Percentiles rank a stretch among this genome's conserved stretches.
phyloP scores from a whole-genome alignment of 1,284 basidiomycete species.

The Rhodotorula sp. region DNA sequence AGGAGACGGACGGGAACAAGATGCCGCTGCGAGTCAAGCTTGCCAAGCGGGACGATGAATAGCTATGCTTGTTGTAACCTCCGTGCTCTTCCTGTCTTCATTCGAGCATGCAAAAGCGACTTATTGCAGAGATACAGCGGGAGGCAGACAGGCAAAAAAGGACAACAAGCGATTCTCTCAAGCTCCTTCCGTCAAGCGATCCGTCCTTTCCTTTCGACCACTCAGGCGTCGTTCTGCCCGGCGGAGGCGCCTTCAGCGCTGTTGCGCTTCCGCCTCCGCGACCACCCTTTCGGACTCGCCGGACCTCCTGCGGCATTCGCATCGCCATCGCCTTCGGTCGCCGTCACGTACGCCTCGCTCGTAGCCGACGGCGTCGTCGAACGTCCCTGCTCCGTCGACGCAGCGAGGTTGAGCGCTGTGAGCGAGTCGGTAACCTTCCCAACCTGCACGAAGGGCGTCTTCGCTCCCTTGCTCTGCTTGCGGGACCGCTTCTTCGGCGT shows the following conservation, averaged over 20 bases:
- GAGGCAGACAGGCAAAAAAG: background rate
- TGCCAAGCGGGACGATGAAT: conserved; percentile 15
- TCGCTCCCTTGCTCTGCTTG: background rate
- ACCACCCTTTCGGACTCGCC: too few species aligned
- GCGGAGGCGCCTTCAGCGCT: too few species aligned
- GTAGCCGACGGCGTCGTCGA: too few species aligned
- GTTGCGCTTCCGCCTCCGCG: too few species aligned
- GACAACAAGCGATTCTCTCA: background rate
- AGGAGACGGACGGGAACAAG: conserved; percentile 24
- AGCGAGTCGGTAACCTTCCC: too few species aligned
- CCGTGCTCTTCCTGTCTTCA: too few species aligned
- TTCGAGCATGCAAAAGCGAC: background rate
- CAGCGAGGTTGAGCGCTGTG: too few species aligned
- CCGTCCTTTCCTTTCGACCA: background rate
- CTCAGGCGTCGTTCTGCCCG: too few species aligned
- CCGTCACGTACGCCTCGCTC: too few species aligned
- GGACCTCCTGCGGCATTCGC: too few species aligned
- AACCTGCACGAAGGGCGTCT: background rate
- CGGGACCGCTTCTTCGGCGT: background rate
- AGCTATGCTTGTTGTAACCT: background rate
- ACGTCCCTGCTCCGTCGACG: too few species aligned
- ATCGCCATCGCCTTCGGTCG: too few species aligned
- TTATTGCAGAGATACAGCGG: background rate
- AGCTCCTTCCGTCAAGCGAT: background rate
- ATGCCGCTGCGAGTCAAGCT: conserved; percentile 32